A percentile compares a stretch with the other conserved stretches of the same genome.
Conservation (phyloP, 805 yeast species). For the Saccharomycopsis amapae region DNA sequence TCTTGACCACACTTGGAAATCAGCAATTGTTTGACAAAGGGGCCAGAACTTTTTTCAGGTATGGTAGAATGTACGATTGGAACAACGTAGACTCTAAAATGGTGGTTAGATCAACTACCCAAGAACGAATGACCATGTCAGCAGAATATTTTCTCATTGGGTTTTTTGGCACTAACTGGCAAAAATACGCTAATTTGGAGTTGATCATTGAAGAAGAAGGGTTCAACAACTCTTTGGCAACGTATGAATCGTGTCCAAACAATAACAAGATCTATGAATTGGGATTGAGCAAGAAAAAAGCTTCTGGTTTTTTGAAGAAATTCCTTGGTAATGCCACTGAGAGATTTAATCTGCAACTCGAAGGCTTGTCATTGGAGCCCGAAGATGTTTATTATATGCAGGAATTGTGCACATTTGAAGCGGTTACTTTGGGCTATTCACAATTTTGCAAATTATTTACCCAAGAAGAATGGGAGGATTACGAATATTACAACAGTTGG, state of each 20-base stretch:
- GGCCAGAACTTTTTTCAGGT: slow-evolving; percentile 21
- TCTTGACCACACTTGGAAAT: slow-evolving; percentile 23
- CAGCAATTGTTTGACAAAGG: slow-evolving; percentile 25
- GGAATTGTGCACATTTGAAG: slow-evolving; percentile 68
- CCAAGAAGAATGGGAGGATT: slow-evolving; percentile 55
- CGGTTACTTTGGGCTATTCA: slow-evolving; percentile 62
- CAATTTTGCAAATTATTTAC: slow-evolving; percentile 63
- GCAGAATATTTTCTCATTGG: slow-evolving; percentile 42
- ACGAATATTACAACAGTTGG: slow-evolving; percentile 56
- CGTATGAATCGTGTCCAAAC: slow-evolving; percentile 20
- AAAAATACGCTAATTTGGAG: slow-evolving; percentile 22
- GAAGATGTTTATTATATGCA: slow-evolving; percentile 50
- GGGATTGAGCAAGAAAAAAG: slow-evolving; percentile 1
- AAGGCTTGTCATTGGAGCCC: slow-evolving; percentile 44
- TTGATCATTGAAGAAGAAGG: slow-evolving; percentile 22
- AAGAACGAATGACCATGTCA: slow-evolving; percentile 42
- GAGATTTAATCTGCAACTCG: slow-evolving; percentile 49
- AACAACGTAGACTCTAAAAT: slow-evolving; percentile 9
- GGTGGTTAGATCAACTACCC: slow-evolving; percentile 32
- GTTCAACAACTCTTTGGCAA: slow-evolving; percentile 22
- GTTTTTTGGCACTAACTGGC: slow-evolving; percentile 35
- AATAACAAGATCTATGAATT: background rate
- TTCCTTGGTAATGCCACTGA: slow-evolving; percentile 48
- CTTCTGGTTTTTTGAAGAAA: slow-evolving; percentile 2
- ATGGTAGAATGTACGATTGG: slow-evolving; percentile 18